phyloP scores from a whole-genome alignment of 768 basidiomycete genomes.

The Boletus fagicola region DNA sequence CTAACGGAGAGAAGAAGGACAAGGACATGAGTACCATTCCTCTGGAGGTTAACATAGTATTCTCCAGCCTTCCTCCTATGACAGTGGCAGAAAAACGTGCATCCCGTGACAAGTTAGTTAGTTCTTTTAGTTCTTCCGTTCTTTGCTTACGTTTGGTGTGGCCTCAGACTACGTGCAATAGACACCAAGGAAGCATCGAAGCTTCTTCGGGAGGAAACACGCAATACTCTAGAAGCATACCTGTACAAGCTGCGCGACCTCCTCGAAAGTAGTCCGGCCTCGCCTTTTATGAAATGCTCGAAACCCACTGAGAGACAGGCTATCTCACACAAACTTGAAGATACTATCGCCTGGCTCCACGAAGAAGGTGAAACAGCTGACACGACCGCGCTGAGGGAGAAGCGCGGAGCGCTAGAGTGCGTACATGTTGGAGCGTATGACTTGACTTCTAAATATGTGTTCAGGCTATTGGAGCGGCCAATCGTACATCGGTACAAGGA shows the following conservation, averaged over 20 bases:
- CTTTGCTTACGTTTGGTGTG: slow-evolving; percentile 6
- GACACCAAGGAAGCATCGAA: slow-evolving; percentile 77
- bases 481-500: slow-evolving; percentile 88
- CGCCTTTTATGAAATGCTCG: slow-evolving; percentile 86
- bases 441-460: slow-evolving; percentile 6
- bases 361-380: slow-evolving; percentile 83
- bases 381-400: slow-evolving; percentile 69
- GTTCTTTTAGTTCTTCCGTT: not conserved
- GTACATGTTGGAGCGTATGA: slow-evolving; percentile 25
- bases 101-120: slow-evolving; percentile 65
- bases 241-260: slow-evolving; percentile 89
- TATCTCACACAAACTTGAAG: slow-evolving; percentile 67
- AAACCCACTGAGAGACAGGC: slow-evolving; percentile 64
- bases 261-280: slow-evolving; percentile 59
- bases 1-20: slow-evolving; percentile 38
- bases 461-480: slow-evolving; percentile 73
- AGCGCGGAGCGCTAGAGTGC: slow-evolving; percentile 81
- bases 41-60: slow-evolving; percentile 60
- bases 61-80: slow-evolving; percentile 70
- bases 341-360: slow-evolving; percentile 78
- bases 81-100: slow-evolving; percentile 71
- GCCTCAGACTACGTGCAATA: slow-evolving; percentile 68
- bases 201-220: slow-evolving; percentile 79
- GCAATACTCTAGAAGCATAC: slow-evolving; percentile 89
- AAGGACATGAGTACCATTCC: slow-evolving; percentile 58